Percentiles rank a stretch among this genome's conserved stretches.
Conservation (phyloP, 768 basidiomycete species). For the Mycena galopus region DNA sequence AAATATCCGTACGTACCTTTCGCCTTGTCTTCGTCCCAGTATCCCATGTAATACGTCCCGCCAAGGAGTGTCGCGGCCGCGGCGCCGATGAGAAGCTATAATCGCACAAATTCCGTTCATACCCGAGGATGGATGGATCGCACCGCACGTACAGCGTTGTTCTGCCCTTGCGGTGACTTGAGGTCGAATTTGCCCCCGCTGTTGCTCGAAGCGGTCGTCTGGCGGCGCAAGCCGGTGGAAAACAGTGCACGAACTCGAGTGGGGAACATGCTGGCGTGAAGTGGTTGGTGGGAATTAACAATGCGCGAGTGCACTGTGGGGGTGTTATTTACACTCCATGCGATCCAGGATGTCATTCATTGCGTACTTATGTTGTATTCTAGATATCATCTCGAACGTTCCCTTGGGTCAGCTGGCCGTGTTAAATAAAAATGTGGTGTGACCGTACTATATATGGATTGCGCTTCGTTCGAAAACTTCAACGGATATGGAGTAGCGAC, state of each 20-base stretch:
- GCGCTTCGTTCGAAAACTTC: not conserved
- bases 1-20: conserved; percentile 1
- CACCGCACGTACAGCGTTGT: conserved; percentile 12
- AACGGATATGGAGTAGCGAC: not conserved
- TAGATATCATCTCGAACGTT: conserved; percentile 20
- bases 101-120: no score
- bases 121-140: not conserved
- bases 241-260: conserved; percentile 22
- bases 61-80: conserved; percentile 1
- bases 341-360: conserved; percentile 16
- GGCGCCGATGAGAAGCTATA: not conserved
- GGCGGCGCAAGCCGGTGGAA: conserved; percentile 17
- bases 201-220: conserved; percentile 12
- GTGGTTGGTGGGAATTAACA: not conserved
- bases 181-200: conserved; percentile 11
- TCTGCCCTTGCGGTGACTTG: conserved; percentile 15
- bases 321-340: not conserved
- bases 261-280: conserved; percentile 11
- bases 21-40: conserved; percentile 16
- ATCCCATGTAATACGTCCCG: conserved; percentile 20
- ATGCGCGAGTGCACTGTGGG: not conserved
- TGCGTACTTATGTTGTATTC: conserved; percentile 11
- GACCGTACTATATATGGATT: conserved; percentile 18
- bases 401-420: conserved; percentile 20
- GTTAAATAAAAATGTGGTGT: not conserved